A percentile compares a stretch with the other conserved stretches of the same genome.
These are phyloP conservation scores for Arachis hypogaea DNA, from an alignment of 306 rosid species.

Conservation along the genomic window DNA sequence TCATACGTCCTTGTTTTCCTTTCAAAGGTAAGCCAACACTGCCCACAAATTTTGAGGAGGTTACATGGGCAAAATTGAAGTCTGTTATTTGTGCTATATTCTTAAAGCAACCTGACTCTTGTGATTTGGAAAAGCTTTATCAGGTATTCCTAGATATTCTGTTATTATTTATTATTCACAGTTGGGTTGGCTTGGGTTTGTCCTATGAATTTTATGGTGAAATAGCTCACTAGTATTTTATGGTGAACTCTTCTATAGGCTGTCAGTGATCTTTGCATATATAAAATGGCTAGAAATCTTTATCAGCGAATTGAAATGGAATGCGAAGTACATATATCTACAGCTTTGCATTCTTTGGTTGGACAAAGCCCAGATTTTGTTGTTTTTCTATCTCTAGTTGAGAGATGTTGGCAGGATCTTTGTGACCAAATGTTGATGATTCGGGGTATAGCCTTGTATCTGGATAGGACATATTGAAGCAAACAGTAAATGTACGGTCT, in stretches of 20 bases:
- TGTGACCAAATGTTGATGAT: slow-evolving; percentile 56
- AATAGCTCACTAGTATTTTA: slow-evolving; percentile 34
- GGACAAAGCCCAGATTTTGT: slow-evolving; percentile 98
- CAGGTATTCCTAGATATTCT: slow-evolving; percentile 60
- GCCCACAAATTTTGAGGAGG: too few species aligned
- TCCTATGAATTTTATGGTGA: slow-evolving; percentile 28
- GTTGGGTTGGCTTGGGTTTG: not conserved
- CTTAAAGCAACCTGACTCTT: slow-evolving; percentile 75
- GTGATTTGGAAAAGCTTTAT: slow-evolving; percentile 92
- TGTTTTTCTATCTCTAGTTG: slow-evolving; percentile 87
- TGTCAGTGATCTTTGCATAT: slow-evolving; percentile 45
- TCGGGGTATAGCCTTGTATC: too few species aligned
- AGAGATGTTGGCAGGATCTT: slow-evolving; percentile 97
- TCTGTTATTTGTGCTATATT: slow-evolving; percentile 94
- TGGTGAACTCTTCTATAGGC: slow-evolving; percentile 63
- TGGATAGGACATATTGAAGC: too few species aligned
- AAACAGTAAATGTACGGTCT: too few species aligned
- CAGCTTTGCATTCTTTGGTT: slow-evolving; percentile 84
- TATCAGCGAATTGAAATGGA: slow-evolving; percentile 91
- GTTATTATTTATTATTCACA: slow-evolving; percentile 15
- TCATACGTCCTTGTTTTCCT: too few species aligned
- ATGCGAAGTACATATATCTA: slow-evolving; percentile 88
- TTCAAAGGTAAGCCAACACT: too few species aligned
- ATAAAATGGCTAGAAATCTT: slow-evolving; percentile 82
- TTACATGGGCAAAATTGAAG: slow-evolving; percentile 74